These are phyloP conservation scores for Polytrichum formosum DNA, from an alignment of 225 moss, liverwort and hornwort species.

Conservation along the genomic window DNA sequence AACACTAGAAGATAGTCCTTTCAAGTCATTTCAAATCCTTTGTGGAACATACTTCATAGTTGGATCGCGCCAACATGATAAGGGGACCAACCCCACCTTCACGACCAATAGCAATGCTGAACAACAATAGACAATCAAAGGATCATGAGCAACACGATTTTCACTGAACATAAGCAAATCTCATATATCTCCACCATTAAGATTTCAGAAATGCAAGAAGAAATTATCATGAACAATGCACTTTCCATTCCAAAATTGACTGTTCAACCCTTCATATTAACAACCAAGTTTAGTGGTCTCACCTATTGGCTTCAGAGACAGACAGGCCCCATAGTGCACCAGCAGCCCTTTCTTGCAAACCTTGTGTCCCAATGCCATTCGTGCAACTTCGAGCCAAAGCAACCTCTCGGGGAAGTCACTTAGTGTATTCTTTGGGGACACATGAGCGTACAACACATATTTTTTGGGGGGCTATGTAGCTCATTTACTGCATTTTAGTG, in stretches of 20 bases:
- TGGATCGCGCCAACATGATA: conserved; percentile 78
- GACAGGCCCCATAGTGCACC: conserved; percentile 97
- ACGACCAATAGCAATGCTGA: conserved; percentile 94
- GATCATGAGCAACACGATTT: not conserved
- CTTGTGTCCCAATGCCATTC: conserved; percentile 65
- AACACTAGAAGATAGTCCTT: too few species aligned
- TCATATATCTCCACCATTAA: too few species aligned
- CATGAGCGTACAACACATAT: too few species aligned
- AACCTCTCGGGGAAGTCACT: too few species aligned
- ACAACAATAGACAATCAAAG: conserved; percentile 7
- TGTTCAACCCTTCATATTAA: not conserved
- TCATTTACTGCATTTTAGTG: too few species aligned
- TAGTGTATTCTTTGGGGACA: too few species aligned
- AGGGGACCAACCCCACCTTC: conserved; percentile 93
- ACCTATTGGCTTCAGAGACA: conserved; percentile 94
- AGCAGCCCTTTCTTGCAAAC: conserved; percentile 92
- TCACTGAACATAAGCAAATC: too few species aligned
- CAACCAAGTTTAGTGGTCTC: conserved; percentile 1
- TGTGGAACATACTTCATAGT: conserved; percentile 59
- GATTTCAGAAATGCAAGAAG: too few species aligned
- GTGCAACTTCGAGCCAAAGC: conserved; percentile 82
- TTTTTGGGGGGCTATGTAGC: too few species aligned
- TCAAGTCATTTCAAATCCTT: not conserved
- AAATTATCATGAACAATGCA: too few species aligned
- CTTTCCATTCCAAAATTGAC: too few species aligned